Conservation (phyloP, 129 eudicot species). For the Escallonia herrerae region DNA sequence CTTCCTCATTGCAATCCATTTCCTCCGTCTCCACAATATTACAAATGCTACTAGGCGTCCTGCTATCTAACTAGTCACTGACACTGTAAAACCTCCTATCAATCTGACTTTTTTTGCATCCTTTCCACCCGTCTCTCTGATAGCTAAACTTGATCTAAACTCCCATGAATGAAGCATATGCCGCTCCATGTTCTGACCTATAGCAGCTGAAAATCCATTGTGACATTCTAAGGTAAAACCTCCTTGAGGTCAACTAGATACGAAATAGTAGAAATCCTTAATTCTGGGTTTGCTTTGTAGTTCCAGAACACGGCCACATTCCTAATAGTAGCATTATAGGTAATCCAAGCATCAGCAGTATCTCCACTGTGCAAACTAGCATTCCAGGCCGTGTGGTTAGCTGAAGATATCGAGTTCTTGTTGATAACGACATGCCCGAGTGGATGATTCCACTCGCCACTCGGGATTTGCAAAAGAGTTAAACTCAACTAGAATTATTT, state of each 20-base stretch:
- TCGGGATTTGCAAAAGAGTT: conserved; percentile 25
- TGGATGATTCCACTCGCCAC: conserved; percentile 26
- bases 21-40: too few relatives aligned
- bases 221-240: conserved; percentile 15
- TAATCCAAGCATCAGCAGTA: conserved; percentile 28
- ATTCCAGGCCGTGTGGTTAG: conserved; percentile 18
- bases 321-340: conserved; percentile 24
- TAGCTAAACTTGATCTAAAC: conserved; percentile 14
- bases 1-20: too few relatives aligned
- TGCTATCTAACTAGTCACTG: too few relatives aligned
- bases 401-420: conserved; percentile 28
- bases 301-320: conserved; percentile 20
- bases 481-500: conserved; percentile 43
- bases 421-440: conserved; percentile 47
- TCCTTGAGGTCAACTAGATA: conserved; percentile 20
- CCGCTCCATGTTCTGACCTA: background rate
- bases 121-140: too few relatives aligned
- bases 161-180: conserved; percentile 17
- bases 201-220: conserved; percentile 29
- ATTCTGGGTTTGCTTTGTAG: background rate
- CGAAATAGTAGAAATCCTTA: background rate
- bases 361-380: conserved; percentile 14
- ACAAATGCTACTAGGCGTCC: too few relatives aligned
- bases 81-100: too few relatives aligned
- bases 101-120: too few relatives aligned